Evolutionary conservation across 441 rosid species (phyloP).

Genomic region (Erodium chrysanthum): DNA sequence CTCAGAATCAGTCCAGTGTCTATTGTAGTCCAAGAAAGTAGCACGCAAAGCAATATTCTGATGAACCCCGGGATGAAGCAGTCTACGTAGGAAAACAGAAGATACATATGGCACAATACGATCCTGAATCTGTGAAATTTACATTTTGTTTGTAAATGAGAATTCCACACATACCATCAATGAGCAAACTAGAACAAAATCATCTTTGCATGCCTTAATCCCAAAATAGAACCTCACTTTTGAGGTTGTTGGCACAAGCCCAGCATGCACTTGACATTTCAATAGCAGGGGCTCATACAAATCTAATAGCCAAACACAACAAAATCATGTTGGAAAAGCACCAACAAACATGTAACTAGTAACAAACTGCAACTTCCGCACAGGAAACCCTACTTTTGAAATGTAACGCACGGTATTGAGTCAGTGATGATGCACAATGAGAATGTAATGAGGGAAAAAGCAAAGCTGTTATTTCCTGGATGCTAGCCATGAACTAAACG

Average conservation of each 20-base stretch:
- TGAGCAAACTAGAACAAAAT: neutral
- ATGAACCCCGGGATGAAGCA: constrained; percentile 79
- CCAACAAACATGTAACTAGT: neutral
- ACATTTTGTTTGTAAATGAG: neutral
- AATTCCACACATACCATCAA: constrained; percentile 5
- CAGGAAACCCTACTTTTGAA: neutral
- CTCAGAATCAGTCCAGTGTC: constrained; percentile 76
- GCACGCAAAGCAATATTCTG: constrained; percentile 48
- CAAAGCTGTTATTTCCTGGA: neutral
- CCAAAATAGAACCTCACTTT: neutral
- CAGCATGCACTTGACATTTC: constrained; percentile 3
- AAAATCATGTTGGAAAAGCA: neutral
- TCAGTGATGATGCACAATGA: neutral
- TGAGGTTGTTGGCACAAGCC: neutral
- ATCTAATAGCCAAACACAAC: neutral
- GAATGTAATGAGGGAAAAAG: neutral
- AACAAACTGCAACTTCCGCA: neutral
- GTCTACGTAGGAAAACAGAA: constrained; percentile 67
- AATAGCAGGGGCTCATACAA: neutral
- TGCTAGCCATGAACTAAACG: neutral
- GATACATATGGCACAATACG: constrained; percentile 63
- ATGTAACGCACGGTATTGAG: neutral
- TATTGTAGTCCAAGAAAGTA: constrained; percentile 69
- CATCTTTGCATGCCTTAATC: neutral
- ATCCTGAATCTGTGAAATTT: constrained; percentile 42